phyloP scores from a whole-genome alignment of 2,329 filamentous ascomycete species.

The Pseudogymnoascus sp. region DNA sequence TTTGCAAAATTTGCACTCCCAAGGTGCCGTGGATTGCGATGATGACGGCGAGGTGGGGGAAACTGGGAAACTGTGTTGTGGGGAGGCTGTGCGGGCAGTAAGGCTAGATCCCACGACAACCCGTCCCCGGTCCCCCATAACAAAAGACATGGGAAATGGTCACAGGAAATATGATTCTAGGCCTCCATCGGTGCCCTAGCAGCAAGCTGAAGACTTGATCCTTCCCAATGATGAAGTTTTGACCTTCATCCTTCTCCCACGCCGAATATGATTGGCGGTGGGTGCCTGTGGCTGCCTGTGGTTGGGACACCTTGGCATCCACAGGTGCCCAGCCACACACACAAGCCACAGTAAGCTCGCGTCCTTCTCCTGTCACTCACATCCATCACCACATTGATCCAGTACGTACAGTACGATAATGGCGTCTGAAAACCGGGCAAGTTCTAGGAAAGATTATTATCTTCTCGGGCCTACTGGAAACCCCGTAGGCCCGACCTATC shows the following conservation, averaged over 20 bases:
- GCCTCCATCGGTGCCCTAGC: background rate
- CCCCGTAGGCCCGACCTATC: background rate
- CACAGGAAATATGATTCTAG: background rate
- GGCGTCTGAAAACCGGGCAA: background rate
- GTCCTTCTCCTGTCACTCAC: background rate
- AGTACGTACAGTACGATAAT: background rate
- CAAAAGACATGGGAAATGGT: background rate
- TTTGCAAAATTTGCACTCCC: background rate
- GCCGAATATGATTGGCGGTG: background rate
- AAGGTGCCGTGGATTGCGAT: background rate
- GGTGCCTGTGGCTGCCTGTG: background rate
- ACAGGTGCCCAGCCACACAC: background rate
- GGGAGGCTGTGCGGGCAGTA: background rate
- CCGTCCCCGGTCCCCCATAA: no score
- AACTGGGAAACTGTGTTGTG: background rate
- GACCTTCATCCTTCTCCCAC: background rate
- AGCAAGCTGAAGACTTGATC: background rate
- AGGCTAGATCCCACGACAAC: background rate
- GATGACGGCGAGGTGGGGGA: background rate
- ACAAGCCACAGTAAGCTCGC: background rate
- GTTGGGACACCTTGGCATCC: background rate
- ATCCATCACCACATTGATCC: background rate
- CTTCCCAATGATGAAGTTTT: background rate
- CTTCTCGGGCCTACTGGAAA: background rate
- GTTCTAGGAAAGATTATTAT: background rate